Evolutionary conservation across 495 filamentous ascomycete species (phyloP), one percentile per base, ranked within the genome.

Genomic region (Wilcoxina mikolae): DNA sequence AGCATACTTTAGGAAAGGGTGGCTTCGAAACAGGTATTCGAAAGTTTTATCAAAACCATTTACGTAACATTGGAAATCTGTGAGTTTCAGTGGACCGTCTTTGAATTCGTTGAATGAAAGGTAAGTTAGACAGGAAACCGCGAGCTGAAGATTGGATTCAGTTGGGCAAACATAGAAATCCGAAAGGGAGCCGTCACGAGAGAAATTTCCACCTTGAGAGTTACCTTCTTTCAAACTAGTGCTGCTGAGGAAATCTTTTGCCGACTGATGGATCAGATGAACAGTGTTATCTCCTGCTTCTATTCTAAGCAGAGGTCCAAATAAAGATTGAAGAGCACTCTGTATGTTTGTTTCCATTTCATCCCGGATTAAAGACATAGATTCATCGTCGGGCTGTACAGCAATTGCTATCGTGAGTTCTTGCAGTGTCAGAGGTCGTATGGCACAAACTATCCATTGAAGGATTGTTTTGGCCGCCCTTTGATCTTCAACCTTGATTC

Each of bases 391-490:
- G 15, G 54, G 38, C 23, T 46, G 27, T 23, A 53, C 18, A 35
- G 54, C 58, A 33, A 57, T 26, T n/a, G 47, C 41, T 27, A 48
- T 49, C 24, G 51, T 54, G 39, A 57, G 45, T 33, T 60, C 58
- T 35, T 53, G 31, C 22, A 60, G 22, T 18, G 26, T 56, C 33
- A 60, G 54, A 10, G 58, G 58, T 2, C 42, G 43, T 38, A 33
- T 49, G 10, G 49, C 20, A 17, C 18, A 54, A 49, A 28, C 33
- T 15, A 60, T 54, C 58, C 54, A 60, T 53, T 53, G 23, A 3
- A 60, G 58, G n/a, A 60, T 57, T 5, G 25, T 43, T 17, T 60
- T 42, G 23, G 54, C 48, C 17, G 35, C 17, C 22, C 41, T 25
- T 25, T 28, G 18, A 44, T 42, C 31, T 20, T 43, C 38, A 4